Evolutionary conservation across 2,329 filamentous ascomycete genomes (phyloP).

Genomic region (Fusarium sp.): DNA sequence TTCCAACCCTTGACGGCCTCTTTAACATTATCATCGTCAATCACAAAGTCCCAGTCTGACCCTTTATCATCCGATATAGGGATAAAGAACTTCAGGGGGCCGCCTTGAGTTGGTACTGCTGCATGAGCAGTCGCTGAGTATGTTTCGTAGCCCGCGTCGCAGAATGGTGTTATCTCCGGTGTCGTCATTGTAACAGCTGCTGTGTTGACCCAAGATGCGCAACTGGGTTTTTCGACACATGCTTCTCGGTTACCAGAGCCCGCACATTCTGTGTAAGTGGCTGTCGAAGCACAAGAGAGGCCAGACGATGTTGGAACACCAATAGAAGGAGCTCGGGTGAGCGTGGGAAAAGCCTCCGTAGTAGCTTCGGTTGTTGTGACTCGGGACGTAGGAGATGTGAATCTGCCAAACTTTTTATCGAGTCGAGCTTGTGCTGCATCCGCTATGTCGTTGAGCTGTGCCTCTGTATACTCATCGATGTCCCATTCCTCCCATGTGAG

Average conservation of each 20-base stretch:
- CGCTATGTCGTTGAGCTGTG: background rate
- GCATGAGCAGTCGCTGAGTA: background rate
- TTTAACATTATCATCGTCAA: background rate
- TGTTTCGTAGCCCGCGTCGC: background rate
- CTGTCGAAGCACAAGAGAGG: background rate
- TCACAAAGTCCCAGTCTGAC: background rate
- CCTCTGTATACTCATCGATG: background rate
- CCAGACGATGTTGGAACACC: background rate
- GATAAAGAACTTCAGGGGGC: background rate
- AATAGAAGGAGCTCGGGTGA: background rate
- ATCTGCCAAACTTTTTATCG: background rate
- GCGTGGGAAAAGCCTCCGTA: background rate
- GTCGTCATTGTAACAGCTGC: background rate
- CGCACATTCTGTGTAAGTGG: background rate
- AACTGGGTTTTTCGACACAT: background rate
- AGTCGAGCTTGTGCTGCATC: background rate
- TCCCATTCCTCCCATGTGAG: background rate
- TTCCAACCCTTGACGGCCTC: background rate
- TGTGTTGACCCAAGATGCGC: background rate
- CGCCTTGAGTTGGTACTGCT: background rate
- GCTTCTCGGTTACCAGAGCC: background rate
- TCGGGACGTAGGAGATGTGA: fast-evolving
- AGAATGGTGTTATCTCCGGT: background rate
- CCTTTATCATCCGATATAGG: background rate
- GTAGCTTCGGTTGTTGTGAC: fast-evolving